These are phyloP conservation scores for Acanthamoeba culbertsoni DNA, from an alignment of 208 protist genomes.

Conservation along the genomic window DNA sequence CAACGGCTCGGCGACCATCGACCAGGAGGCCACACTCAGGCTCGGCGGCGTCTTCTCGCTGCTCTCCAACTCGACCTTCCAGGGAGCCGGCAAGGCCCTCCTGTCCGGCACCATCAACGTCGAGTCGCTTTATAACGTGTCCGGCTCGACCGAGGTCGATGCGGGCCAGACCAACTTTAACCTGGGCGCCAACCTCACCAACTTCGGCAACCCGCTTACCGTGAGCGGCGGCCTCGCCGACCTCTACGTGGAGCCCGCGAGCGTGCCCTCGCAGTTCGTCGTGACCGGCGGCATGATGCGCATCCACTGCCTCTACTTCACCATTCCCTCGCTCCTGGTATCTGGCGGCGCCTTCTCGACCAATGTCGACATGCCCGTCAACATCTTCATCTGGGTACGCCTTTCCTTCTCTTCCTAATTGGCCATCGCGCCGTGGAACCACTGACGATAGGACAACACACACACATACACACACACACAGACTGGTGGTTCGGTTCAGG, in stretches of 20 bases:
- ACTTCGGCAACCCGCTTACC: slow-evolving; percentile 53
- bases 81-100: background rate
- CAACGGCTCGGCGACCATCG: slow-evolving; percentile 48
- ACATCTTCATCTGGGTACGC: background rate
- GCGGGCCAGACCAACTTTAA: slow-evolving; percentile 35
- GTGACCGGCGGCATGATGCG: background rate
- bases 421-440: no score
- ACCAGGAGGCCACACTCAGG: background rate
- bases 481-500: background rate
- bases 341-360: slow-evolving; percentile 53
- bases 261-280: slow-evolving; percentile 38
- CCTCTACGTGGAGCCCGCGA: slow-evolving; percentile 4
- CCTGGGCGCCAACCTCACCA: background rate
- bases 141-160: slow-evolving; percentile 22
- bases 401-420: no score
- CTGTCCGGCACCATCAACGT: slow-evolving; percentile 29
- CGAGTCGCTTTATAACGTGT: slow-evolving; percentile 22
- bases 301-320: slow-evolving; percentile 54
- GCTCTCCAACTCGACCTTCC: background rate
- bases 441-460: no score
- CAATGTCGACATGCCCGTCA: slow-evolving; percentile 20
- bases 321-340: background rate
- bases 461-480: background rate
- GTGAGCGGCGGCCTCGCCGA: slow-evolving; percentile 32
- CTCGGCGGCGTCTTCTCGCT: background rate